Evolutionary conservation across 2,329 filamentous ascomycete species (phyloP), one percentile per base, ranked within the genome.

Genomic region (Chaetomium sp.): DNA sequence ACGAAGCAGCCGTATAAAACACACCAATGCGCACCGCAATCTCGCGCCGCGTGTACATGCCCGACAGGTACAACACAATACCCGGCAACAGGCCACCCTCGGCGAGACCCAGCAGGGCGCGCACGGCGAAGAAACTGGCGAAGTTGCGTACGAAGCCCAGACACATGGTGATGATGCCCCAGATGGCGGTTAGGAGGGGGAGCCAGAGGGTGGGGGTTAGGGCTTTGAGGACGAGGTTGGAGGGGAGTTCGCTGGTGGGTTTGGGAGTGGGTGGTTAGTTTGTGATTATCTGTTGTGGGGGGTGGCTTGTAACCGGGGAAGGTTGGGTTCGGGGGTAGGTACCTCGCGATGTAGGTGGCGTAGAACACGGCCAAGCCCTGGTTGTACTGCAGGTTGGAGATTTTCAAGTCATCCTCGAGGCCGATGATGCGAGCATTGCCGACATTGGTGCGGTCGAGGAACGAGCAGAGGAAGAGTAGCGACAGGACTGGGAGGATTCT

Each of bases 361-460:
- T 86, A 87, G 64, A 84, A 87, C 1, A 40, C 52, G 34, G 52
- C 52, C 7, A 88, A 71, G 1, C 83, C 84, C 43, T 81, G 78
- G 48, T 83, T 80, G 67, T 87, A 88, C 64, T 88, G 81, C 53
- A 76, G 70, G 55, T 84, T 79, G 5, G 71, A 79, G 60, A 89
- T 81, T 45, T 71, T 66, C 1, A 86, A 67, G 62, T 84, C 80
- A 1, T 71, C 61, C 61, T 86, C 80, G 11, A 89, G 74, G 0
- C 81, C 79, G 51, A 85, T 76, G 7, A 88, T 81, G 58, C 82
- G 82, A 32, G 85, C 85, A 64, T 88, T 88, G 40, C 85, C 86
- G 40, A 88, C 82, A 65, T 88, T 89, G n/a, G 85, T 87, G 43
- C 86, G 78, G 68, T 88, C 86, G 49, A 80, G 73, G 58, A 79